Evolutionary conservation across 805 yeast species (phyloP).

Genomic region (Yarrowia keelungensis): DNA sequence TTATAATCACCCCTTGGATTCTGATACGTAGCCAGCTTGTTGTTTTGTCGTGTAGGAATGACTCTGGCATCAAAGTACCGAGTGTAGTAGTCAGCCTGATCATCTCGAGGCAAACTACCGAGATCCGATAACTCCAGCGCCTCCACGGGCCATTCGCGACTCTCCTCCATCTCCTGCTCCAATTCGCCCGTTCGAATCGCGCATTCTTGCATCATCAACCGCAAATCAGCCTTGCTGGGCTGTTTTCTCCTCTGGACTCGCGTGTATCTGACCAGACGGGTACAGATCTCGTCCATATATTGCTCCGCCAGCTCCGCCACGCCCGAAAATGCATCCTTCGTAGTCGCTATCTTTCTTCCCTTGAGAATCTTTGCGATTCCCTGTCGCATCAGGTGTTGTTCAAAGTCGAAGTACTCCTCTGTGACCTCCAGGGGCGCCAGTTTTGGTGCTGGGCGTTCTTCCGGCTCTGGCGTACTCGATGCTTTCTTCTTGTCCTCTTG

Average conservation of each 20-base stretch:
- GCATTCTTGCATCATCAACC: slow-evolving; percentile 46
- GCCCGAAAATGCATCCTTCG: slow-evolving; percentile 47
- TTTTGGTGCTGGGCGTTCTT: background rate
- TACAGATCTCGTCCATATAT: slow-evolving; percentile 45
- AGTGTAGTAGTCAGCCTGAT: slow-evolving; percentile 34
- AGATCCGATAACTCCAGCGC: slow-evolving; percentile 13
- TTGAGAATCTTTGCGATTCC: slow-evolving; percentile 45
- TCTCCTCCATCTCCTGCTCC: slow-evolving; percentile 45
- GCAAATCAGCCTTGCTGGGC: slow-evolving; percentile 50
- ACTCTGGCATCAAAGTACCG: slow-evolving; percentile 31
- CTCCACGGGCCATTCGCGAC: slow-evolving; percentile 29
- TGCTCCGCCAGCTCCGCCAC: slow-evolving; percentile 49
- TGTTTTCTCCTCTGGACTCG: slow-evolving; percentile 49
- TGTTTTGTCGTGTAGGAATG: slow-evolving; percentile 47
- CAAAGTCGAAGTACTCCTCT: slow-evolving; percentile 31
- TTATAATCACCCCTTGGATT: slow-evolving; percentile 56
- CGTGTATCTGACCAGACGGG: slow-evolving; percentile 46
- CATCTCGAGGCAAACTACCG: slow-evolving; percentile 7
- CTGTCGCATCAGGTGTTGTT: slow-evolving; percentile 41
- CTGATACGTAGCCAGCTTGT: slow-evolving; percentile 63
- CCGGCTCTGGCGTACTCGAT: slow-evolving; percentile 13
- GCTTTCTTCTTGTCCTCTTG: slow-evolving; percentile 15
- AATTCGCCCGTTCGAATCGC: slow-evolving; percentile 48
- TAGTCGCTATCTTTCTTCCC: slow-evolving; percentile 42
- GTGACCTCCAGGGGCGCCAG: slow-evolving; percentile 18